A percentile compares a stretch with the other conserved stretches of the same genome.
Evolutionary conservation across 306 rosid species (phyloP).

Genomic region (Erythrophleum fordii): DNA sequence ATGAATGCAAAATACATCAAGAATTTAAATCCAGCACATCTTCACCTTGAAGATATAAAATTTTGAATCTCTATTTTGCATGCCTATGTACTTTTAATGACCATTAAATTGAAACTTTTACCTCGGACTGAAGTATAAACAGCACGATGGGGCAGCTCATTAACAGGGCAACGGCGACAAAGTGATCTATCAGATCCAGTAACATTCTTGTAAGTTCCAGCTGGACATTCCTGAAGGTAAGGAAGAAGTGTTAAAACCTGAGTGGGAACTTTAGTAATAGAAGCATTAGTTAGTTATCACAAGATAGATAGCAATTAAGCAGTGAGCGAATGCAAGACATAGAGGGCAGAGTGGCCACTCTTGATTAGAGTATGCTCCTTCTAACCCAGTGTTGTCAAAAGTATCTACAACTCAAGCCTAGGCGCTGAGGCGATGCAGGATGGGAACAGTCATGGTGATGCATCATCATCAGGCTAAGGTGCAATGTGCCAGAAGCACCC

Average conservation of each 20-base stretch:
- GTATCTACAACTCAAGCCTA: not conserved
- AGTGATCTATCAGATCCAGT: constrained; percentile 85
- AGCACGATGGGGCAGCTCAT: constrained; percentile 88
- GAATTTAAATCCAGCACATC: not conserved
- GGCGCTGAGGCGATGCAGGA: constrained; percentile 4
- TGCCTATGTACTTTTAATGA: constrained; percentile 29
- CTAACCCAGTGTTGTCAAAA: constrained; percentile 18
- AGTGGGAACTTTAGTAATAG: constrained; percentile 20
- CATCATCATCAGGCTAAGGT: constrained; percentile 11
- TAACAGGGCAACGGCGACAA: constrained; percentile 75
- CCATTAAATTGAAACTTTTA: constrained; percentile 44
- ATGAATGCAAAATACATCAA: not conserved
- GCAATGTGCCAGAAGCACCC: constrained; percentile 3
- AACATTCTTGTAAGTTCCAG: constrained; percentile 89
- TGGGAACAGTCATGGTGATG: not conserved
- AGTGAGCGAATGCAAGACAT: constrained; percentile 3
- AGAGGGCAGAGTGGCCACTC: constrained; percentile 22
- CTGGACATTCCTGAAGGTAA: constrained; percentile 84
- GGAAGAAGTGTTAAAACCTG: constrained; percentile 30
- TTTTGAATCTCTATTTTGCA: not conserved
- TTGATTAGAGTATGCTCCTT: constrained; percentile 20
- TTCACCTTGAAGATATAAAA: constrained; percentile 24
- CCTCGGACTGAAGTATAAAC: constrained; percentile 80
- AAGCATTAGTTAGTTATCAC: constrained; percentile 36
- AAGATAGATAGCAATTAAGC: constrained; percentile 34